Percentiles rank a stretch among this genome's conserved stretches.
Evolutionary conservation across 371 early-diverging fungal species (phyloP).

Genomic region (Entomophthora muscae): DNA sequence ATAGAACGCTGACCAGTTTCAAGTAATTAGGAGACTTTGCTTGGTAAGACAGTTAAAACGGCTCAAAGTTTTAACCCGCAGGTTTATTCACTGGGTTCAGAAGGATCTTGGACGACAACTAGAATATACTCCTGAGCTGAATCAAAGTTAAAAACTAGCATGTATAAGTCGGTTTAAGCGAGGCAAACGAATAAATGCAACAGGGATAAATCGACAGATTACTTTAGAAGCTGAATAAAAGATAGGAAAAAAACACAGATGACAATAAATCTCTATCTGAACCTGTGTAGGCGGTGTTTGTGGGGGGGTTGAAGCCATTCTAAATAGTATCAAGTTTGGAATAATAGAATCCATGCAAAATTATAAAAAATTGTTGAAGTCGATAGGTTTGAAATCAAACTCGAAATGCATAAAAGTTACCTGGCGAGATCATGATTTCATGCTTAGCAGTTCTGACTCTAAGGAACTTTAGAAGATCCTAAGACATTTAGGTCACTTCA

Average conservation of each 20-base stretch:
- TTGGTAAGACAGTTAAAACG: neutral
- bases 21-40: no score
- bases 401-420: neutral
- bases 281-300: no score
- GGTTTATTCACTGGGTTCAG: neutral
- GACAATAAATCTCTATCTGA: no score
- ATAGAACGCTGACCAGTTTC: no score
- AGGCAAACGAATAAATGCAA: neutral
- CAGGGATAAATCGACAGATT: no score
- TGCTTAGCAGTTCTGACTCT: conserved; percentile 1
- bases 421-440: conserved; percentile 1
- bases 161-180: neutral
- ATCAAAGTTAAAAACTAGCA: neutral
- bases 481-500: neutral
- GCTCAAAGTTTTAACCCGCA: no score
- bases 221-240: no score
- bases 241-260: no score
- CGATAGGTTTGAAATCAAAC: neutral
- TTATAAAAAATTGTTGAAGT: neutral
- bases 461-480: conserved; percentile 3
- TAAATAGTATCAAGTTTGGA: no score
- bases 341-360: neutral
- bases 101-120: neutral
- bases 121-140: neutral
- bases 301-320: no score